These are phyloP conservation scores for Colletotrichum karsti DNA, from an alignment of 2,329 filamentous ascomycete species.

Conservation along the genomic window DNA sequence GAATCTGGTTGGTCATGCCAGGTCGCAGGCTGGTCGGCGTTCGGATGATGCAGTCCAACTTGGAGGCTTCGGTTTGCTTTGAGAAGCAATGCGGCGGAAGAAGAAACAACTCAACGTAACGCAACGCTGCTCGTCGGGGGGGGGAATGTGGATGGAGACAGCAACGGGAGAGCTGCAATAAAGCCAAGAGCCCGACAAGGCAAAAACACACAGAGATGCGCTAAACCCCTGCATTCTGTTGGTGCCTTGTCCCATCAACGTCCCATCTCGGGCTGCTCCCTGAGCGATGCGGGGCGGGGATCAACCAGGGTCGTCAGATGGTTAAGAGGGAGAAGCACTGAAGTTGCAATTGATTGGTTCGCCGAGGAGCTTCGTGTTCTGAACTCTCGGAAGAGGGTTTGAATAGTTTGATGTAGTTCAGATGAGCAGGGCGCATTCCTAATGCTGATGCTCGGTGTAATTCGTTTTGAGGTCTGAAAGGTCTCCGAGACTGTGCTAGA, in stretches of 20 bases:
- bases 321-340: background rate
- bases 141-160: background rate
- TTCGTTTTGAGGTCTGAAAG: background rate
- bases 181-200: background rate
- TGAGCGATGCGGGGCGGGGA: background rate
- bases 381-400: background rate
- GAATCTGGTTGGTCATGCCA: background rate
- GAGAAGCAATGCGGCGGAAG: background rate
- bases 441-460: no score
- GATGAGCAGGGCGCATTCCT: background rate
- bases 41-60: background rate
- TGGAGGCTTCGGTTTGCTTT: background rate
- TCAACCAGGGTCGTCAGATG: background rate
- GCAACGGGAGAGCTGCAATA: constrained; percentile 9
- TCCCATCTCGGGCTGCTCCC: background rate
- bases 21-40: background rate
- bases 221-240: background rate
- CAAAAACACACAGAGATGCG: background rate
- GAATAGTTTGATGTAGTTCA: background rate
- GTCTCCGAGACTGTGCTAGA: background rate
- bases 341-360: background rate
- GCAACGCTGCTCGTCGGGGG: background rate
- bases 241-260: background rate
- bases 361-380: background rate
- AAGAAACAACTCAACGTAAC: background rate